Evolutionary conservation across 805 yeast genomes (phyloP), one percentile per base, ranked within the genome.

Genomic region (Candida michaelii): DNA sequence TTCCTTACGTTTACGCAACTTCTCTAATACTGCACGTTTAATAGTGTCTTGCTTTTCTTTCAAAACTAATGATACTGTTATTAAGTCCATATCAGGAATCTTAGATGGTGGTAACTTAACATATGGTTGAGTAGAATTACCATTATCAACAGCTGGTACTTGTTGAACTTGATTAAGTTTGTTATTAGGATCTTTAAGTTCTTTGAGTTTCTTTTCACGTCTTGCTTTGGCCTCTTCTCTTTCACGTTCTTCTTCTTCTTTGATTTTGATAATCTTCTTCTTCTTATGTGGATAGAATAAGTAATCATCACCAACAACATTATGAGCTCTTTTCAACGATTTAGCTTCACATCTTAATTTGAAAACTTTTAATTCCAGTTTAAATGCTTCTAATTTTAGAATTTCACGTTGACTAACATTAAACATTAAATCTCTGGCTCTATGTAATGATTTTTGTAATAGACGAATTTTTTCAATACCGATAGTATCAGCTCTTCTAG

Each of bases 401-500:
- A 76, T 58, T 62, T 88, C 96, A 51, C 98, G 78, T 54, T 81
- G 79, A 23, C 90, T 83, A 31, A 89, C 85, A 53, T 80, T 61
- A 27, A 82, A 68, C 15, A 89, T 73, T 34, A 93, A 67, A 39
- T 77, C 81, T 49, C 83, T 75, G 1, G 96, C 95, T 38, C 82
- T 76, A 48, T 79, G 83, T 66, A 93, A 72, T 46, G 93, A 96
- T 46, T 76, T 75, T 48, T 85, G 87, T 24, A 93, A 69, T 43
- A 77, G 60, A 16, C 93, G 76, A 38, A 93, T 71, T 50, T 90
- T 79, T 62, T 90, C 97, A 11, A 89, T 83, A 52, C 93, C 89
- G 53, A 89, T 86, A 25, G 86, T 78, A 66, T 93, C 99, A 0
- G 97, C 87, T 50, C 98, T 80, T 62, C 99, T 80, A 0, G 99